Evolutionary conservation across 1,284 basidiomycete genomes (phyloP), one percentile per base, ranked within the genome.

Genomic region (Macrocystidia cucumis): DNA sequence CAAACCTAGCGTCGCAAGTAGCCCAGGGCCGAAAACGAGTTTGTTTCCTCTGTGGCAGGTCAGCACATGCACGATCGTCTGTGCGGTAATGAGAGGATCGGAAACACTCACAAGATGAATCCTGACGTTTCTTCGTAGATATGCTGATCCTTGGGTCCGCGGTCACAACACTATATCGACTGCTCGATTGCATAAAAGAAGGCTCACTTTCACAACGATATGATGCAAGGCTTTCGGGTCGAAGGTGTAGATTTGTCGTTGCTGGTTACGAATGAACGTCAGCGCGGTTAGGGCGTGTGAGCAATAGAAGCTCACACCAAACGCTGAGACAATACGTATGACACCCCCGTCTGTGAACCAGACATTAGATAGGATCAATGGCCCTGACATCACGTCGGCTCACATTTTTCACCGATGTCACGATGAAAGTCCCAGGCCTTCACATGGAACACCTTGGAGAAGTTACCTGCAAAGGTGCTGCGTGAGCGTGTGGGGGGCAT

Each of bases 151-250:
- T 59, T n/a, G n/a, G n/a, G n/a, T n/a, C n/a, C n/a, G n/a, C n/a
- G n/a, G n/a, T n/a, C n/a, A n/a, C n/a, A n/a, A 11, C 9, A 9
- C 12, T 4, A 1, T 11, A 30, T 9, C 16, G 29, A 16, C 26
- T 28, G 17, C 1, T 20, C 2, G 8, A 6, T 17, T 14, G 33
- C 8, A 4, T 13, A 1, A 23, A n/a, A 6, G 5, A 7, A n/a
- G 9, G 13, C 37, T 8, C 7, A 48, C 49, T 35, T 51, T 59
- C 19, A 59, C 52, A 12, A 61, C 26, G 20, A 61, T 53, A 19
- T 57, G 55, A 35, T 61, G 51, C 32, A 61, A 29, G 2, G 57
- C 57, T 39, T 51, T 52, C 7, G 59, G 54, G 33, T 61, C 59
- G 12, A 51, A 56, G 1, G 48, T 46, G 25, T 54, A 47, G 13